Base-by-base conservation (phyloP, 2,329 filamentous ascomycete species). In the Exophiala phaeomuriformis region DNA sequence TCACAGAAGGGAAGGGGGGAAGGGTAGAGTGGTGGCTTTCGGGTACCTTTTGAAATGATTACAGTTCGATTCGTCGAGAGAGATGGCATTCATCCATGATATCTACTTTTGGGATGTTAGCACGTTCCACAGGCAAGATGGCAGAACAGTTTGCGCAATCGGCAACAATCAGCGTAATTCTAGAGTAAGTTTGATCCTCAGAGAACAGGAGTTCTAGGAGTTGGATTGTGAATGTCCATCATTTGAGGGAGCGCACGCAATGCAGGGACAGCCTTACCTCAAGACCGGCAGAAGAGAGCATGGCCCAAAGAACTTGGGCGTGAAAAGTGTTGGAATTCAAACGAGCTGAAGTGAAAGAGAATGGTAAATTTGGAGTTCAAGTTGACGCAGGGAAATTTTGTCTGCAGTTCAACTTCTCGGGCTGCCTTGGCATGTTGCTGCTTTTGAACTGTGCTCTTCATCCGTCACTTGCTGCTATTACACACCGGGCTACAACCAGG, bases 151-250 rank as follows among this genome's bases (percentile, higher is more conserved):
- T 27, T 53, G 44, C n/a, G 49, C 44, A 47, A 49, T 56, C 12
- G 37, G 27, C 28, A 36, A 39, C 79, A 77, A 79, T 77, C 73
- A 27, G 33, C 10, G 74, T 78, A 78, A 77, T 77, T 77, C 71
- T 79, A 78, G 71, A 78, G 71, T 71, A 64, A 61, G 64, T 66
- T 77, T 53, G 49, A 49, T 77, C 77, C 74, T 74, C 77, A 79
- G 42, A 52, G 61, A 58, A 56, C 54, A 10, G 70, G 69, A 61
- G 65, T 66, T 72, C 70, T 80, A 76, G 77, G 77, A 75, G 69
- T 79, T 80, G 77, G 77, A 79, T 79, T 79, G 76, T 78, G 64
- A 68, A 71, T 70, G 61, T 61, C 77, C 74, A 69, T 76, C 68
- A 66, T 65, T 28, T 28, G 44, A 47, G 7, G 44, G 7, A 30